Percentiles rank a stretch among this genome's conserved stretches.
These are phyloP conservation scores for Sicyos edulis DNA, from an alignment of 306 rosid genomes.

Conservation along the genomic window DNA sequence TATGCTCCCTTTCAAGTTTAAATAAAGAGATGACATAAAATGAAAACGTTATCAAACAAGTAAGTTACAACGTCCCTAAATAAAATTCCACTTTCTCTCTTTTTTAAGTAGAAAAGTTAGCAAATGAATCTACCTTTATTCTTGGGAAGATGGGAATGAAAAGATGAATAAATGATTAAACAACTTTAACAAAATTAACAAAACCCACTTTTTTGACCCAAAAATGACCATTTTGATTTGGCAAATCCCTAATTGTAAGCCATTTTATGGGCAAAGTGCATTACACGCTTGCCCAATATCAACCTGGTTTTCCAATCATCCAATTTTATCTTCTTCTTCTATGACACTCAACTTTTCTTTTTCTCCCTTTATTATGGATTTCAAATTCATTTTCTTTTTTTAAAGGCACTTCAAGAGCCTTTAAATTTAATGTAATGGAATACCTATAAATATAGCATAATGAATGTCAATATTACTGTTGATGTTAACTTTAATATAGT, in stretches of 20 bases:
- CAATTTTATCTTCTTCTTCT: neutral
- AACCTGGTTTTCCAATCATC: neutral
- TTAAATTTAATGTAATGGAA: neutral
- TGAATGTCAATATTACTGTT: no score
- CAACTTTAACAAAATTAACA: slow-evolving; percentile 9
- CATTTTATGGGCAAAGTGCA: slow-evolving; percentile 13
- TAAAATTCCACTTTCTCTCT: no score
- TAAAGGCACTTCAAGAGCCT: neutral
- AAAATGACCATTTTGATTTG: neutral
- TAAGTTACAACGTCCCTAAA: no score
- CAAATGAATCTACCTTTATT: neutral
- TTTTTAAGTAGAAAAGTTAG: neutral
- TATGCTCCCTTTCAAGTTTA: no score
- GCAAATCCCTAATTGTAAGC: neutral
- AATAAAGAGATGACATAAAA: no score
- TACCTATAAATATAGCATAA: no score
- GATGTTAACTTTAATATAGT: no score
- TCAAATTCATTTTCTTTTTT: neutral
- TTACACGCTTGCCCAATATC: slow-evolving; percentile 17
- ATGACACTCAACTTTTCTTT: neutral
- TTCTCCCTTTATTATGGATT: neutral
- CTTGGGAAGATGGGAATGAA: neutral
- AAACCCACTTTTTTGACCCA: neutral
- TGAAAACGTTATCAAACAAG: no score
- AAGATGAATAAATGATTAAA: neutral